Percentiles rank a stretch among this genome's conserved stretches.
phyloP scores from a whole-genome alignment of 495 filamentous ascomycete genomes.

The Bacidia rubella region DNA sequence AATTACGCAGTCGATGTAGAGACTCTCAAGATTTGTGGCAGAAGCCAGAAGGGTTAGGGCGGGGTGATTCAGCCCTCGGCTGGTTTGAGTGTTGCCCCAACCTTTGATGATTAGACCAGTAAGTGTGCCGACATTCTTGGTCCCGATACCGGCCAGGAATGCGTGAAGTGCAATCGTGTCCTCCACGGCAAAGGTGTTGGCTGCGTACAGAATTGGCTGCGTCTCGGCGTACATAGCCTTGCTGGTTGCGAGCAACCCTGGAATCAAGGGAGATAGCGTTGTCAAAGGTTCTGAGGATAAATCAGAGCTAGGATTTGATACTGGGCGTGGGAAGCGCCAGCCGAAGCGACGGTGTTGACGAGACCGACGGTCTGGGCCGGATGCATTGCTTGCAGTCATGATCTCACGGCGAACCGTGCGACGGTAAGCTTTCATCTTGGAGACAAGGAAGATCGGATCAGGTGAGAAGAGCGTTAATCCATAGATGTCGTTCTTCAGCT shows the following conservation, averaged over 20 bases:
- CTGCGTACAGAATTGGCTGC: slow-evolving; percentile 12
- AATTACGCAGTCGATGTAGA: slow-evolving; percentile 7
- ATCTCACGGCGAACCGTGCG: not conserved
- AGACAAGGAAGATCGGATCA: not conserved
- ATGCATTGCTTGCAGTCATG: not conserved
- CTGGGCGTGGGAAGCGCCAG: not conserved
- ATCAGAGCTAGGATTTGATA: too few species aligned
- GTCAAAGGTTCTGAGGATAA: not conserved
- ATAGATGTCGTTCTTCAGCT: slow-evolving; percentile 12
- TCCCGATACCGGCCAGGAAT: slow-evolving; percentile 8
- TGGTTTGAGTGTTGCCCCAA: slow-evolving; percentile 8
- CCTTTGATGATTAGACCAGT: slow-evolving; percentile 3
- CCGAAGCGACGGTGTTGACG: not conserved
- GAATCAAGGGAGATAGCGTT: not conserved
- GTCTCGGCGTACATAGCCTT: not conserved
- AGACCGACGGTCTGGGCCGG: not conserved
- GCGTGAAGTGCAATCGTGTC: slow-evolving; percentile 9
- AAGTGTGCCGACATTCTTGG: slow-evolving; percentile 4
- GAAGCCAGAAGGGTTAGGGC: slow-evolving; percentile 6
- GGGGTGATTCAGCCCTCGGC: slow-evolving; percentile 9
- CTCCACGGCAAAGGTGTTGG: slow-evolving; percentile 8
- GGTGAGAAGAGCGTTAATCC: not conserved
- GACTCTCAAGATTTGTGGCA: slow-evolving; percentile 4
- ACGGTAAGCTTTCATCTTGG: slow-evolving; percentile 1
- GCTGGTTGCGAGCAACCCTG: not conserved